phyloP scores from a whole-genome alignment of 768 basidiomycete species.

The Lactifluus echinatus region DNA sequence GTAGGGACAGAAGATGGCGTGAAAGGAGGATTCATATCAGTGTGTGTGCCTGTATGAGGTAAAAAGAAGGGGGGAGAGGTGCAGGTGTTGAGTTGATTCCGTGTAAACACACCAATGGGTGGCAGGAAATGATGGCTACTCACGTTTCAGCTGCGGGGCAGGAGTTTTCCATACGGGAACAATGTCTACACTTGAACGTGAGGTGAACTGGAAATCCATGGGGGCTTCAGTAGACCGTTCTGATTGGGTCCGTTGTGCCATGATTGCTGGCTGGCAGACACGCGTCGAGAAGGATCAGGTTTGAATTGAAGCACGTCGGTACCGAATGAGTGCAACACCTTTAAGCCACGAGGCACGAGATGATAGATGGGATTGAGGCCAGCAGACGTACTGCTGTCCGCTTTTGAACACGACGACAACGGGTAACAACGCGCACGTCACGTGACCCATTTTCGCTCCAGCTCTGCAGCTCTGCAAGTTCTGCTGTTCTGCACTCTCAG shows the following conservation, averaged over 20 bases:
- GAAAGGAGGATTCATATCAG: slow-evolving; percentile 34
- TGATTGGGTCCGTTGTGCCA: slow-evolving; percentile 12
- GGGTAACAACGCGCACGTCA: slow-evolving; percentile 12
- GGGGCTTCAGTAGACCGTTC: slow-evolving; percentile 69
- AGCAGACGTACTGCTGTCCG: background rate
- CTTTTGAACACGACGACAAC: background rate
- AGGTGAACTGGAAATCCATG: slow-evolving; percentile 86
- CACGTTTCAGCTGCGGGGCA: slow-evolving; percentile 64
- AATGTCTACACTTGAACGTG: slow-evolving; percentile 42
- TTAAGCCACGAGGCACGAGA: background rate
- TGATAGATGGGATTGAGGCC: background rate
- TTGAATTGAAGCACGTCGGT: background rate
- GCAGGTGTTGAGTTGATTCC: slow-evolving; percentile 28
- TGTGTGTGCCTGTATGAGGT: slow-evolving; percentile 34
- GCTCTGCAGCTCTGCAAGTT: no score
- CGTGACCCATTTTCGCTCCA: no score
- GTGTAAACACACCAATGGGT: slow-evolving; percentile 24
- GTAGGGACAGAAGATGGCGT: slow-evolving; percentile 33
- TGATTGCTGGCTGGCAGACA: slow-evolving; percentile 9
- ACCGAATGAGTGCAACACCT: background rate
- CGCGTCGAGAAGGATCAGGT: background rate
- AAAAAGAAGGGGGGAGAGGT: slow-evolving; percentile 24
- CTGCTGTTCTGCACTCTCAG: no score
- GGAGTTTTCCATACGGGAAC: slow-evolving; percentile 56
- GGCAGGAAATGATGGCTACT: slow-evolving; percentile 21